Base-by-base conservation (phyloP, 208 protist species). In the Kentomonas sorsogonicus region DNA sequence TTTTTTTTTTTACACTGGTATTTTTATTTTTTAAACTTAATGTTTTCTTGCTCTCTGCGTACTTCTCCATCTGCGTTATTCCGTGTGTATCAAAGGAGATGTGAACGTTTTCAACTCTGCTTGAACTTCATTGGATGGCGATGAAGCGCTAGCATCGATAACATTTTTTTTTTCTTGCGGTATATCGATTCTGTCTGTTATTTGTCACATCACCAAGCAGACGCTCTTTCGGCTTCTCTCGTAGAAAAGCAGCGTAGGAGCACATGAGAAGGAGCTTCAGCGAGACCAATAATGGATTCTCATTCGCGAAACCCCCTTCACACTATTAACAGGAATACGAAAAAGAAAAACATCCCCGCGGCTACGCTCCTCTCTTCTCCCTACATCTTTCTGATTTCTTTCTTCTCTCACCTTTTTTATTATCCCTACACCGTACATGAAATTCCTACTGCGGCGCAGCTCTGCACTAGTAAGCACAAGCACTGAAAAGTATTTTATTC, bases 1-100 rank as follows among this genome's bases (percentile, higher is more conserved):
- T n/a, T n/a, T n/a, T n/a, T n/a, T n/a, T 60, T 13, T 60, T 60
- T 33, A 18, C 38, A 48, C 34, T 54, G 29, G 56, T 2, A 46
- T 38, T 45, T 31, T 45, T 57, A 47, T n/a, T 26, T 65, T 57
- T 55, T 1, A 30, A 25, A 31, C 10, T 45, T 57, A 47, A 36
- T 65, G 43, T 55, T 1, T 30, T 27, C 34, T 29, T n/a, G 10
- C 25, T 33, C 7, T 38, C 34, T 23, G 18, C 22, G 34, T 48
- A 41, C 30, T 53, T 22, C n/a, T 47, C 25, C 53, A 18, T 39
- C 41, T 59, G 33, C 50, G 45, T 40, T 50, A 48, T 59, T 47
- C 48, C 29, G n/a, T n/a, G n/a, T n/a, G n/a, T n/a, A n/a, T n/a
- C n/a, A n/a, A n/a, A n/a, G n/a, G n/a, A n/a, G n/a, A n/a, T n/a